Conservation (phyloP, 441 rosid genomes). For the Populus tomentosa region DNA sequence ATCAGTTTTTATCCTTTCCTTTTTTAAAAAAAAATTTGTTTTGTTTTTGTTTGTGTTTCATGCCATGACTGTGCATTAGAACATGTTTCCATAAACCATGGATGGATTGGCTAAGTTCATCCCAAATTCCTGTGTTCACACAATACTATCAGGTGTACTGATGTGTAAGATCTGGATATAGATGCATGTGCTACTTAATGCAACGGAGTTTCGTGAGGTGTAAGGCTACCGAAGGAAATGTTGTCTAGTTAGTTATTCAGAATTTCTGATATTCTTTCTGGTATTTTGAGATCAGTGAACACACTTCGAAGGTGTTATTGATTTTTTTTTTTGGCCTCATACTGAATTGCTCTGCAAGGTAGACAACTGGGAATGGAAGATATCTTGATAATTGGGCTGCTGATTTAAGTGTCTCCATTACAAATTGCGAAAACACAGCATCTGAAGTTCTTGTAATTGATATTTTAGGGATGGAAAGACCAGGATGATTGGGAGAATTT, state of each 20-base stretch:
- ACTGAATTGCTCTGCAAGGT: slow-evolving; percentile 27
- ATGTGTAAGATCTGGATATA: neutral
- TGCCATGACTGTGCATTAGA: neutral
- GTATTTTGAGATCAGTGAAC: slow-evolving; percentile 28
- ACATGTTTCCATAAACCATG: neutral
- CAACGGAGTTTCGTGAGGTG: neutral
- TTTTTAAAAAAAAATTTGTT: neutral
- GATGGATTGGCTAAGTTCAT: neutral
- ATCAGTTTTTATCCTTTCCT: neutral
- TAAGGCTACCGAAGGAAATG: neutral
- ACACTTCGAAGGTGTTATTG: slow-evolving; percentile 41
- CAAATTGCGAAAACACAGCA: neutral
- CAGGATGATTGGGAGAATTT: neutral
- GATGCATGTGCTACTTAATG: slow-evolving; percentile 1
- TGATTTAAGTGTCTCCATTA: neutral
- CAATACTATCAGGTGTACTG: neutral
- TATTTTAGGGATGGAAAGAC: slow-evolving; percentile 26
- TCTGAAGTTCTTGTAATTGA: slow-evolving; percentile 16
- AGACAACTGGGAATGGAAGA: slow-evolving; percentile 16
- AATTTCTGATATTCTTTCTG: slow-evolving; percentile 25
- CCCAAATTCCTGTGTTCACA: neutral
- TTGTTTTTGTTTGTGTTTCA: neutral
- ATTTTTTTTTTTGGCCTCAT: slow-evolving; percentile 37
- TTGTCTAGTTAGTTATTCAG: slow-evolving; percentile 14
- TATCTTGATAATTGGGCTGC: slow-evolving; percentile 2